Evolutionary conservation across 108 stramenopile species (phyloP), one percentile per base, ranked within the genome.

Genomic region (Discostella pseudostelligera): DNA sequence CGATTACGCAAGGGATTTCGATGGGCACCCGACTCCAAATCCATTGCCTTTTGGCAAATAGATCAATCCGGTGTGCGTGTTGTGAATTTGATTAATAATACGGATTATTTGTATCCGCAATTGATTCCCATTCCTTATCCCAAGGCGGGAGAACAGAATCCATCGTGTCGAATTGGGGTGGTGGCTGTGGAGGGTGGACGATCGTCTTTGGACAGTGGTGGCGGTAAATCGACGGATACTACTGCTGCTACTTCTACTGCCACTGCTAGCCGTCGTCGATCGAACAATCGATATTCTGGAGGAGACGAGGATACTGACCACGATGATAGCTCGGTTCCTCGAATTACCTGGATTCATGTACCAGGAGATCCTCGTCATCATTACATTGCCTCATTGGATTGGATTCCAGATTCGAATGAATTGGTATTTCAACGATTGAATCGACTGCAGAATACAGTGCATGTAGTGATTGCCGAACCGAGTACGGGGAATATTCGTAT

Each of bases 71-170:
- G 73, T 43, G 73, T 74, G 21, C 39, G 73, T n/a, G 73, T 74
- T 19, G 73, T 74, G 35, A 74, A 74, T 56, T 32, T 74, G 35
- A 67, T 74, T 8, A 74, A 74, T 43, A 74, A 75, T 36, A 75
- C 74, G 42, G 74, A 75, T 57, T 66, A 75, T 57, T 57, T 75
- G 46, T 75, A 75, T 58, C 74, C 74, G 1, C 66, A 67, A 46
- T 40, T 75, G 17, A 60, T 75, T 35, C 66, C 66, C 20, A 75
- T 75, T 42, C 74, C 74, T 1, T 75, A 75, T 43, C 74, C 74
- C 37, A 75, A 75, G 66, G 74, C 74, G 37, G 74, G 74, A 3
- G 74, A 75, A 60, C 60, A 62, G 36, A 75, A 75, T 75, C 61
- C 66, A 13, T 22, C 51, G 19, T 65, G 64, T 43, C n/a, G 74